These are phyloP conservation scores for Rhexocercosporidium sp. DNA, from an alignment of 2,329 filamentous ascomycete species.

Conservation along the genomic window DNA sequence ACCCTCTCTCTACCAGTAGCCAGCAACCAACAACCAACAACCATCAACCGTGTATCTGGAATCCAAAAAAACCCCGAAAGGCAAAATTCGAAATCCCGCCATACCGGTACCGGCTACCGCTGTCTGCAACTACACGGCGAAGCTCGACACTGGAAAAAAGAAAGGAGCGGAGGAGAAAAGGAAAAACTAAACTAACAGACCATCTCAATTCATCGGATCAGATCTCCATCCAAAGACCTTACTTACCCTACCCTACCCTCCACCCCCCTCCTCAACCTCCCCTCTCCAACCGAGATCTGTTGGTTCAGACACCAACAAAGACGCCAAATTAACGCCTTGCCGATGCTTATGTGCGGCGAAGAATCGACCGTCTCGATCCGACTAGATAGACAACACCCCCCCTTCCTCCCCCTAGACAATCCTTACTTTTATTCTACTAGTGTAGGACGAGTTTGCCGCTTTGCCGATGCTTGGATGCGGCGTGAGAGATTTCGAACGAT, in stretches of 20 bases:
- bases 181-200: not conserved
- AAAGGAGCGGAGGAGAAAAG: not conserved
- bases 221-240: not conserved
- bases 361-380: not conserved
- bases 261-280: not conserved
- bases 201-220: not conserved
- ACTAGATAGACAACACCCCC: too few species aligned
- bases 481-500: not conserved
- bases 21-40: not conserved
- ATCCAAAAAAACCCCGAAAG: too few species aligned
- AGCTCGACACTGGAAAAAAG: not conserved
- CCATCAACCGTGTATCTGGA: not conserved
- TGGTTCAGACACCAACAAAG: not conserved
- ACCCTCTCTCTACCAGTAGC: too few species aligned
- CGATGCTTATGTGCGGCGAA: not conserved
- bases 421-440: too few species aligned
- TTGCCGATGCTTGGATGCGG: constrained; percentile 9
- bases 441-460: constrained; percentile 5
- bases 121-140: not conserved
- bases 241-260: not conserved
- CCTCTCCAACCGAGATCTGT: not conserved
- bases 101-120: not conserved
- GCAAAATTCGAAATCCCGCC: not conserved
- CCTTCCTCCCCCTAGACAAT: too few species aligned
- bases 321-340: constrained; percentile 1